Evolutionary conservation across 2,329 filamentous ascomycete genomes (phyloP), one percentile per base, ranked within the genome.

Genomic region (Calonectria pseudoreteaudii): DNA sequence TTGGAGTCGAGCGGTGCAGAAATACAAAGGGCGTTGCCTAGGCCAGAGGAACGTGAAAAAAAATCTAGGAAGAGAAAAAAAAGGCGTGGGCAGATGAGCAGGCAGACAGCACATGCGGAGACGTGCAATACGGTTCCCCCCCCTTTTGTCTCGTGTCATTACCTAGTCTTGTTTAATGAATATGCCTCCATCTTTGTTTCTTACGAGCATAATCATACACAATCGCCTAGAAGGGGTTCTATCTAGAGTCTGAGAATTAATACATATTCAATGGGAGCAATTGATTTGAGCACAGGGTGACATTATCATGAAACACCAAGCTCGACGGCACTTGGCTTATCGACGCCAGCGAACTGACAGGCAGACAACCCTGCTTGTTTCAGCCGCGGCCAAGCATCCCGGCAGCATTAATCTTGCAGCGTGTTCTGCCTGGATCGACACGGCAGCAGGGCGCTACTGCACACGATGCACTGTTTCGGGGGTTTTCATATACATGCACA

Each of bases 111-210:
- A 41, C 53, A 62, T 62, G 66, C 62, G 50, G 47, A 65, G 58
- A 58, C 58, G 50, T 66, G 68, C 58, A 52, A 66, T 31, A 58
- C 71, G 65, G 47, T 64, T 49, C 65, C 47, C 36, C 65, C 47
- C 36, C 30, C 31, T 62, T 60, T 73, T 67, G 47, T 60, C 44
- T 64, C 52, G 66, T 70, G 50, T 60, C 66, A 62, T 67, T 68
- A 70, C 70, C 69, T 72, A 67, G 64, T 69, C 64, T 74, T 68
- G 72, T 79, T 71, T 79, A 78, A 79, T 79, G 75, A 78, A 69
- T 58, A 79, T 72, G 78, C 66, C 72, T 67, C 38, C 70, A 66
- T 74, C 77, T 74, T 74, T 66, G 41, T 49, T 79, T 77, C 71
- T 75, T 68, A 60, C 34, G 60, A 72, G 23, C 52, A 67, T 62